Percentiles rank a stretch among this genome's conserved stretches.
phyloP scores from a whole-genome alignment of 257 asterid genomes.

The Solanum chiquidenum region DNA sequence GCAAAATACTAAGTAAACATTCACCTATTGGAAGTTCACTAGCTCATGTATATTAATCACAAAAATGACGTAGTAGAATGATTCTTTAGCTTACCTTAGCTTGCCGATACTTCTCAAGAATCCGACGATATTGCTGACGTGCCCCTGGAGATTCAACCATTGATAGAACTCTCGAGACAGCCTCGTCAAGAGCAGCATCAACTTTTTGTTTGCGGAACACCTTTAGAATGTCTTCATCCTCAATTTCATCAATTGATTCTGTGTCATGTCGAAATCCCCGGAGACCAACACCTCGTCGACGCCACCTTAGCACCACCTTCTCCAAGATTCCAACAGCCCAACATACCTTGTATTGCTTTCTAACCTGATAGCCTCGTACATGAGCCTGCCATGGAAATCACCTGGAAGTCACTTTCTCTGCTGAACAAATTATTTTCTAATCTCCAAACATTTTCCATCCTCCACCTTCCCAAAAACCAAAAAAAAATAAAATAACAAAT shows the following conservation, averaged over 20 bases:
- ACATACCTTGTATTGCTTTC: constrained; percentile 65
- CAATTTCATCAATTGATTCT: constrained; percentile 42
- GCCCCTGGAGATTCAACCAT: constrained; percentile 83
- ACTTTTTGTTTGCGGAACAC: constrained; percentile 81
- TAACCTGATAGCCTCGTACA: constrained; percentile 86
- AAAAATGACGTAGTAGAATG: neutral
- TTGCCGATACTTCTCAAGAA: constrained; percentile 65
- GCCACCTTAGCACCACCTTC: constrained; percentile 87
- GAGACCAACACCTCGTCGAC: constrained; percentile 70
- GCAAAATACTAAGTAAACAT: neutral
- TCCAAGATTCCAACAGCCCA: constrained; percentile 96
- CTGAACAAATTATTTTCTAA: neutral
- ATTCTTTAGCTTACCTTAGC: constrained; percentile 55
- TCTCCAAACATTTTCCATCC: neutral
- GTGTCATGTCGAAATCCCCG: constrained; percentile 63
- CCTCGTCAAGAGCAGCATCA: constrained; percentile 73
- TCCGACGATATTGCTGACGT: constrained; percentile 79
- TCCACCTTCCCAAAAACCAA: neutral
- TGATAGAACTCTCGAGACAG: constrained; percentile 80
- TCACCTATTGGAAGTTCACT: neutral
- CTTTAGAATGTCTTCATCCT: constrained; percentile 72
- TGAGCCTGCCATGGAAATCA: constrained; percentile 56
- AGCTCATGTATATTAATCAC: neutral
- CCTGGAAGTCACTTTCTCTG: constrained; percentile 1
- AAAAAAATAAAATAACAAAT: neutral